phyloP scores from a whole-genome alignment of 1,139 yeast genomes.

The Debaryomyces singareniensis region DNA sequence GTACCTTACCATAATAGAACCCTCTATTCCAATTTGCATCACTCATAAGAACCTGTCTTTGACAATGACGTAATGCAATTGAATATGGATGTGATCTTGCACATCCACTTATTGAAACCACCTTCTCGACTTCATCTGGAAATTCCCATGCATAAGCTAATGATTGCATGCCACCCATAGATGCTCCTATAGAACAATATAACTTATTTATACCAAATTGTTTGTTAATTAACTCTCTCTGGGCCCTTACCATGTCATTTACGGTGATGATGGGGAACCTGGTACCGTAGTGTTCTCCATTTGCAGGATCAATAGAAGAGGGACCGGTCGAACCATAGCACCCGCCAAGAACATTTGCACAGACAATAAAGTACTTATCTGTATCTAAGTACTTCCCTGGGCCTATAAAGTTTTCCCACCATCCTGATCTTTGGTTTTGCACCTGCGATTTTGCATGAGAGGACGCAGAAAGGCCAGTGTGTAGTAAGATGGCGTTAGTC shows the following conservation, averaged over 20 bases:
- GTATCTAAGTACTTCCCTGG: conserved; percentile 79
- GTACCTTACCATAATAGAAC: conserved; percentile 67
- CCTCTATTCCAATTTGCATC: conserved; percentile 96
- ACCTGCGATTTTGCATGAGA: conserved; percentile 90
- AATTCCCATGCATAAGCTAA: conserved; percentile 83
- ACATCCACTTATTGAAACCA: conserved; percentile 81
- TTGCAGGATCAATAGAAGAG: conserved; percentile 70
- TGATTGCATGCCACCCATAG: conserved; percentile 98
- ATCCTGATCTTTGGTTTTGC: conserved; percentile 66
- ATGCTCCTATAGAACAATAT: conserved; percentile 82
- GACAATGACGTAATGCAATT: conserved; percentile 89
- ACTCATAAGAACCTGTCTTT: conserved; percentile 88
- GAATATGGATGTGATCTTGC: conserved; percentile 93
- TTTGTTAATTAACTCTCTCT: conserved; percentile 57
- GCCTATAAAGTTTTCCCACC: conserved; percentile 97
- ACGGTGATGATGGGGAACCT: conserved; percentile 81
- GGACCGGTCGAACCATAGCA: conserved; percentile 97
- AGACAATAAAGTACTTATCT: conserved; percentile 68
- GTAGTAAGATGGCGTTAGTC: conserved; percentile 71
- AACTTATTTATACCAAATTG: conserved; percentile 58
- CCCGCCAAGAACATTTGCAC: conserved; percentile 90
- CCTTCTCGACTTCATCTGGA: conserved; percentile 65
- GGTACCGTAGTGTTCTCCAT: conserved; percentile 66
- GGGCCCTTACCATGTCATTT: conserved; percentile 89
- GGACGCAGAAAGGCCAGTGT: conserved; percentile 89